phyloP scores from a whole-genome alignment of 192 early-diverging fungal species.

The Entomortierella chlamydospora region DNA sequence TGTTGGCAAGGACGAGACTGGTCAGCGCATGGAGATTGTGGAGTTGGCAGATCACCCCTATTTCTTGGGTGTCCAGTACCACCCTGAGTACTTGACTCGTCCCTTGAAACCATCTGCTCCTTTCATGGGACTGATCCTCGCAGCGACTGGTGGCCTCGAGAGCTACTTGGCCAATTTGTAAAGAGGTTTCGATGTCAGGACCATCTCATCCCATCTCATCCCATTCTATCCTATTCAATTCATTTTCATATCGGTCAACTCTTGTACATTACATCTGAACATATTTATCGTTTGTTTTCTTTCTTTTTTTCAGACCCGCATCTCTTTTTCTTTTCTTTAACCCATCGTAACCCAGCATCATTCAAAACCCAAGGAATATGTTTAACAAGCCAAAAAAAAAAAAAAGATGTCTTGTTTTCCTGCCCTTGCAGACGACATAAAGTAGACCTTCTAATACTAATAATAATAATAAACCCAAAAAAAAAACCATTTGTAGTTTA shows the following conservation, averaged over 20 bases:
- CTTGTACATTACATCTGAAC: neutral
- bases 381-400: neutral
- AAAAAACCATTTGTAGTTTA: too few species aligned
- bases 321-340: neutral
- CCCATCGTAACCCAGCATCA: neutral
- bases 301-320: neutral
- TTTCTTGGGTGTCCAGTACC: conserved; percentile 96
- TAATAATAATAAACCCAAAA: too few species aligned
- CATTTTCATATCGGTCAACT: neutral
- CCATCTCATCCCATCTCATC: too few species aligned
- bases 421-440: too few species aligned
- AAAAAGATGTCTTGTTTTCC: too few species aligned
- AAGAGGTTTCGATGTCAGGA: neutral
- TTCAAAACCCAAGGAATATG: neutral
- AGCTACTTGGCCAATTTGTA: conserved; percentile 34
- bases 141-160: conserved; percentile 72
- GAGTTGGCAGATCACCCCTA: conserved; percentile 90
- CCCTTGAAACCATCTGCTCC: conserved; percentile 92
- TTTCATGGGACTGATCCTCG: conserved; percentile 94
- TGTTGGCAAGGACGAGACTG: conserved; percentile 94
- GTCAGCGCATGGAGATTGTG: conserved; percentile 98
- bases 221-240: too few species aligned
- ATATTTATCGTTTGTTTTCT: neutral
- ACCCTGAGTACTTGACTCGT: conserved; percentile 97
- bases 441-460: too few species aligned